Evolutionary conservation across 805 yeast genomes (phyloP), one percentile per base, ranked within the genome.

Genomic region (Lachancea dasiensis): DNA sequence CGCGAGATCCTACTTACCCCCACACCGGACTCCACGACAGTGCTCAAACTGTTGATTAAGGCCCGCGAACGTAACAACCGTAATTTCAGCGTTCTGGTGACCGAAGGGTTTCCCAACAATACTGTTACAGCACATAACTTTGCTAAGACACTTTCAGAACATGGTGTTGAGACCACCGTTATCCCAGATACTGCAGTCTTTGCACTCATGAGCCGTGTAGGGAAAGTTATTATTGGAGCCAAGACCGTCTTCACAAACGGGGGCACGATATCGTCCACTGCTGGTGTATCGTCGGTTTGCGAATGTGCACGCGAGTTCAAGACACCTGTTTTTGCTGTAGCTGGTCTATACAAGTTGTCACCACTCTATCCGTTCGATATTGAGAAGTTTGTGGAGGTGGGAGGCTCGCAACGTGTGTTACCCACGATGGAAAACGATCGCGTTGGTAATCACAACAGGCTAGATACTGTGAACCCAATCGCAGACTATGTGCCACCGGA

Each of bases 201-300:
- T 61, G 97, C 98, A 0, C 86, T 92, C 32, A 92, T 92, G 97
- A 84, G 96, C 26, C 71, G 96, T 47, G 97, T 92, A 4, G 96
- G 97, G 30, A 94, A 94, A 60, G 98, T 92, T 21, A 77, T 92
- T 42, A 75, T 94, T 38, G 97, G 97, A 26, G 82, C 97, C 4
- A 75, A 84, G 44, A 78, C 95, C 0, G 97, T 92, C 4, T 83
- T 92, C 58, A 95, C 95, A 37, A 92, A 92, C 56, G 99, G 99
- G 43, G 97, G 97, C 8, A 83, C 95, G 48, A 75, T 86, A 34
- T 77, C 95, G 2, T 77, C 82, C 18, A 77, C 95, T 1, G 75
- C 92, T 2, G 99, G 98, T 37, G 95, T 85, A 20, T 84, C 95
- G 20, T 74, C 87, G 34, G 96, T 87, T 8, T 89, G 94, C 49